These are phyloP conservation scores for Tylopilus rubrobrunneus DNA, from an alignment of 768 basidiomycete species.

Conservation along the genomic window DNA sequence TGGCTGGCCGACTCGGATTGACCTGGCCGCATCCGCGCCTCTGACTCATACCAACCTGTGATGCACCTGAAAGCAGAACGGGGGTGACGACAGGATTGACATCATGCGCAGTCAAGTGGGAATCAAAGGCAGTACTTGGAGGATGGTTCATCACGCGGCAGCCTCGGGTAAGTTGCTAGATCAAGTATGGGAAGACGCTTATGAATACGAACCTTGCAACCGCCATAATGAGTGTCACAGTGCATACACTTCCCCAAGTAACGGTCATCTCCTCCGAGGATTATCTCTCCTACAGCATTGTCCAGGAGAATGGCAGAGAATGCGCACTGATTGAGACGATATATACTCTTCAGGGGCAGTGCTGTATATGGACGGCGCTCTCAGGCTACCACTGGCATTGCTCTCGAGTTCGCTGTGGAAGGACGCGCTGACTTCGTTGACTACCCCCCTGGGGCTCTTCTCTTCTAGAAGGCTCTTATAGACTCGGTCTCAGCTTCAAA, in stretches of 20 bases:
- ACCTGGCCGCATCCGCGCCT: background rate
- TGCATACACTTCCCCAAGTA: slow-evolving; percentile 61
- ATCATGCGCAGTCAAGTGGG: background rate
- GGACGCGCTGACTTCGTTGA: too few species aligned
- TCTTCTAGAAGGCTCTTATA: too few species aligned
- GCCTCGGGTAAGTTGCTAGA: background rate
- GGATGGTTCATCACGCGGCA: too few species aligned
- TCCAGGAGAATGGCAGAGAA: slow-evolving; percentile 94
- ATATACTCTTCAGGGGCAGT: slow-evolving; percentile 39
- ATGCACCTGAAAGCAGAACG: background rate
- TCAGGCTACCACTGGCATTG: too few species aligned
- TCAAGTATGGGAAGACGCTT: background rate
- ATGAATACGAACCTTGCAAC: background rate
- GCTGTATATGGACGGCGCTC: too few species aligned
- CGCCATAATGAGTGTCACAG: slow-evolving; percentile 33
- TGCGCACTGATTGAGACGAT: slow-evolving; percentile 92
- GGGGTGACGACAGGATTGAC: background rate
- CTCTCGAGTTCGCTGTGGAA: too few species aligned
- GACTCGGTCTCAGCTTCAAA: too few species aligned
- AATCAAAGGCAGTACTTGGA: too few species aligned
- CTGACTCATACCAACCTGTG: background rate
- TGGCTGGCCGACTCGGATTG: background rate
- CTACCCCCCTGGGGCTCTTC: too few species aligned
- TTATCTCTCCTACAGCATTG: slow-evolving; percentile 93
- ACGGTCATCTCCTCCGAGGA: slow-evolving; percentile 97